These are phyloP conservation scores for Ochromonas danica DNA, from an alignment of 108 stramenopile species.

Conservation along the genomic window DNA sequence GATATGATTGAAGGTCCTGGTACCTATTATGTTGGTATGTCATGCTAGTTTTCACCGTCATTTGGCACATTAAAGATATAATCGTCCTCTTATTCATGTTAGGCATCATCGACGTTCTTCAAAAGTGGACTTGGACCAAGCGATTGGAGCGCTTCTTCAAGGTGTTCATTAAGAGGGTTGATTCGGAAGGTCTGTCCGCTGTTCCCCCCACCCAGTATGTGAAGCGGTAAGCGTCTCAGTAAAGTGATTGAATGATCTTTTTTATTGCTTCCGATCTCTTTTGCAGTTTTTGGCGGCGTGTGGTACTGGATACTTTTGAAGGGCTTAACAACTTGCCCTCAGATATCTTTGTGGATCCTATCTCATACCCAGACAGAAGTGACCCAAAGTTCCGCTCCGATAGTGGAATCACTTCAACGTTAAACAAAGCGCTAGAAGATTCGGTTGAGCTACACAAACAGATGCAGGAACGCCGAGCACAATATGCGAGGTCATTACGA, in stretches of 20 bases:
- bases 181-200: slow-evolving; percentile 30
- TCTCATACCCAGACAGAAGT: too few relatives aligned
- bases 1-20: slow-evolving; percentile 33
- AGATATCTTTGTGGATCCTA: too few relatives aligned
- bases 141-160: slow-evolving; percentile 41
- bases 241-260: background rate
- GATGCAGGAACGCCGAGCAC: too few relatives aligned
- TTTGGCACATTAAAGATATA: too few relatives aligned
- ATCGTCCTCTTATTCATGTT: too few relatives aligned
- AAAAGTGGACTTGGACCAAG: slow-evolving; percentile 41
- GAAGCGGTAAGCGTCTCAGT: slow-evolving; percentile 34
- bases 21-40: slow-evolving; percentile 41
- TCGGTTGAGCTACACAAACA: too few relatives aligned
- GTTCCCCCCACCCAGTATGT: slow-evolving; percentile 38
- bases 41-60: too few relatives aligned
- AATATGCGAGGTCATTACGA: too few relatives aligned
- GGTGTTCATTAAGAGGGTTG: slow-evolving; percentile 6
- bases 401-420: too few relatives aligned
- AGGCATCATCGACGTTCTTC: slow-evolving; percentile 48
- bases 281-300: slow-evolving; percentile 69
- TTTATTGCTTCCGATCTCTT: slow-evolving; percentile 25
- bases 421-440: too few relatives aligned
- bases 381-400: too few relatives aligned
- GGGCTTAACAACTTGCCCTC: background rate
- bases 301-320: slow-evolving; percentile 68